Conservation (phyloP, 2,329 filamentous ascomycete species). For the Verticillium albo-atrum region DNA sequence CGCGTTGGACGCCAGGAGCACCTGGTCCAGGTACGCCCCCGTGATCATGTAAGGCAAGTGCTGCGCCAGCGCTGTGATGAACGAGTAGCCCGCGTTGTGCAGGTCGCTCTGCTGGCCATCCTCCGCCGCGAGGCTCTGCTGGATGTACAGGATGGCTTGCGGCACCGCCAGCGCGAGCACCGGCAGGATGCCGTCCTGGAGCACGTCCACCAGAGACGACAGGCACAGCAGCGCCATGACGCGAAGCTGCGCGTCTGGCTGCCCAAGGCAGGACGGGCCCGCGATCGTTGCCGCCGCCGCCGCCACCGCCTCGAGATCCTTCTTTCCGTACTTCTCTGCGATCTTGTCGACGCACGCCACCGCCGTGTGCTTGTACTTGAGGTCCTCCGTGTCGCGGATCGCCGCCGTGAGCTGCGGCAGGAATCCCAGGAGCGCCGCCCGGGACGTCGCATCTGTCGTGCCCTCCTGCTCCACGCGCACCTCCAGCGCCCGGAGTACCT, state of each 20-base stretch:
- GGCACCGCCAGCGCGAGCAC: slow-evolving; percentile 74
- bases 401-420: slow-evolving; percentile 73
- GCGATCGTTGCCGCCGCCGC: slow-evolving; percentile 73
- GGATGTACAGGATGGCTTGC: slow-evolving; percentile 66
- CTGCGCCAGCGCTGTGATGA: slow-evolving; percentile 75
- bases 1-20: slow-evolving; percentile 67
- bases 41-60: slow-evolving; percentile 89
- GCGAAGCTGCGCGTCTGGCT: slow-evolving; percentile 66
- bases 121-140: slow-evolving; percentile 52
- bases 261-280: slow-evolving; percentile 70
- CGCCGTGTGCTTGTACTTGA: slow-evolving; percentile 76
- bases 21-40: slow-evolving; percentile 64
- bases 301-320: slow-evolving; percentile 72
- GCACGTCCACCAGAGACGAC: slow-evolving; percentile 81
- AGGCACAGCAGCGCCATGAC: slow-evolving; percentile 86
- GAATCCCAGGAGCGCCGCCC: slow-evolving; percentile 71
- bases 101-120: slow-evolving; percentile 56
- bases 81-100: slow-evolving; percentile 77
- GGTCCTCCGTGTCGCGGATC: slow-evolving; percentile 67
- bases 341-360: slow-evolving; percentile 91
- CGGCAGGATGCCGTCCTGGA: slow-evolving; percentile 81
- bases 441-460: slow-evolving; percentile 63
- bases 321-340: slow-evolving; percentile 91
- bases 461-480: slow-evolving; percentile 70
- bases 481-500: slow-evolving; percentile 77